Percentiles rank a stretch among this genome's conserved stretches.
phyloP scores from a whole-genome alignment of 1,284 basidiomycete genomes.

The Trichosporon sp. region DNA sequence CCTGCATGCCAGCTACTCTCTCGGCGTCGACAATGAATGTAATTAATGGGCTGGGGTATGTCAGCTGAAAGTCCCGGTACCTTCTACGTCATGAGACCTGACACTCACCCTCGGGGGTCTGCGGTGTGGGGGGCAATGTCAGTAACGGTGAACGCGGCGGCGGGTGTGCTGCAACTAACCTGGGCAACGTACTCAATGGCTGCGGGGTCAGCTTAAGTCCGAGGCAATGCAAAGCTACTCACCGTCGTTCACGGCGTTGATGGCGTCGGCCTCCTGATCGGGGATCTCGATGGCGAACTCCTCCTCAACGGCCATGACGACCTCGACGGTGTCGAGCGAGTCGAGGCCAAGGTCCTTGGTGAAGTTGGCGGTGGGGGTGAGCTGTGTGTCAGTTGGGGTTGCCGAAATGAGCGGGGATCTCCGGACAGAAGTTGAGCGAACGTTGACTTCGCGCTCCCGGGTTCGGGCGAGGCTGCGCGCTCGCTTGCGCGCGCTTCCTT shows the following conservation, averaged over 20 bases:
- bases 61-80: constrained; percentile 11
- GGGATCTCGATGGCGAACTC: constrained; percentile 73
- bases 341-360: constrained; percentile 87
- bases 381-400: constrained; percentile 53
- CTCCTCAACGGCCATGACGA: constrained; percentile 99
- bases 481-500: neutral
- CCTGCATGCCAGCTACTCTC: constrained; percentile 25
- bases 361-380: constrained; percentile 71
- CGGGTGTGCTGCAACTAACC: constrained; percentile 27
- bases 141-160: constrained; percentile 6
- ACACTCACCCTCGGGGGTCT: constrained; percentile 49
- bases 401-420: constrained; percentile 1
- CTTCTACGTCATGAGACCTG: constrained; percentile 3
- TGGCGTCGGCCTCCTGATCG: constrained; percentile 96
- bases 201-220: constrained; percentile 43
- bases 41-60: constrained; percentile 28
- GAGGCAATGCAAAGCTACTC: constrained; percentile 30
- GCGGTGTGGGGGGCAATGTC: constrained; percentile 16
- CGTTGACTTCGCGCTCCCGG: constrained; percentile 1
- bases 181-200: constrained; percentile 97
- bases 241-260: constrained; percentile 92
- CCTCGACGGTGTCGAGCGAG: constrained; percentile 95
- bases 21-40: constrained; percentile 16
- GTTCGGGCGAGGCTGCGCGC: neutral
- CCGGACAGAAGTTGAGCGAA: neutral